Percentiles rank a stretch among this genome's conserved stretches.
phyloP scores from a whole-genome alignment of 768 basidiomycete species.

The Agrocybe chaxingu region DNA sequence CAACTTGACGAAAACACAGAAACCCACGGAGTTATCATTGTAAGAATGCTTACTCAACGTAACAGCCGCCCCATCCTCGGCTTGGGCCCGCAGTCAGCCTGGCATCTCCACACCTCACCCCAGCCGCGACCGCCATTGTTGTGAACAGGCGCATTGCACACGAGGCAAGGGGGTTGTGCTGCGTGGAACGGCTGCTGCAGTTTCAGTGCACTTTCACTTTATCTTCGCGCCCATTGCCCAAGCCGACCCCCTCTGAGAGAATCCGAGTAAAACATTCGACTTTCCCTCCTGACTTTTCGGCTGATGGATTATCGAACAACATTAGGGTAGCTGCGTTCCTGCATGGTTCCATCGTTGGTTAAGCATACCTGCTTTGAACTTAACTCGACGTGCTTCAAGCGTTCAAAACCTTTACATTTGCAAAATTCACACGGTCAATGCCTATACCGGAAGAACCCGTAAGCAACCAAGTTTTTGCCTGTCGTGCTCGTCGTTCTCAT shows the following conservation, averaged over 20 bases:
- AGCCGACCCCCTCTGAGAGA: no score
- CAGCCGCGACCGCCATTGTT: background rate
- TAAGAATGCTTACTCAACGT: background rate
- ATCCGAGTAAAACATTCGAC: no score
- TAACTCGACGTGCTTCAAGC: background rate
- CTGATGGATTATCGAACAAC: no score
- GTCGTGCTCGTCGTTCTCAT: conserved; percentile 17
- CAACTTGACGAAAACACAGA: conserved; percentile 4
- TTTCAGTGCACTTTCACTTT: no score
- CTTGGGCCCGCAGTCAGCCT: background rate
- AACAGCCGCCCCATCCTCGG: conserved; percentile 1
- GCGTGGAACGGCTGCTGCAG: no score
- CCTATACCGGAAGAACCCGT: conserved; percentile 28
- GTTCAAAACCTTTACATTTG: background rate
- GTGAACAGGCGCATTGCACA: background rate
- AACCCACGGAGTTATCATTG: background rate
- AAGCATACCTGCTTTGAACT: background rate
- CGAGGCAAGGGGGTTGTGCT: no score
- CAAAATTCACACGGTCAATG: conserved; percentile 22
- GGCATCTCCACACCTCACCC: background rate
- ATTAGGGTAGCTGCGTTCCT: no score
- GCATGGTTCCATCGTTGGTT: background rate
- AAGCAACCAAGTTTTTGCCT: conserved; percentile 30
- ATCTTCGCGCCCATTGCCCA: no score
- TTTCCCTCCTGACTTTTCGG: no score